Conservation (phyloP, 352 stramenopile species). For the Halophytophthora polymorphica region DNA sequence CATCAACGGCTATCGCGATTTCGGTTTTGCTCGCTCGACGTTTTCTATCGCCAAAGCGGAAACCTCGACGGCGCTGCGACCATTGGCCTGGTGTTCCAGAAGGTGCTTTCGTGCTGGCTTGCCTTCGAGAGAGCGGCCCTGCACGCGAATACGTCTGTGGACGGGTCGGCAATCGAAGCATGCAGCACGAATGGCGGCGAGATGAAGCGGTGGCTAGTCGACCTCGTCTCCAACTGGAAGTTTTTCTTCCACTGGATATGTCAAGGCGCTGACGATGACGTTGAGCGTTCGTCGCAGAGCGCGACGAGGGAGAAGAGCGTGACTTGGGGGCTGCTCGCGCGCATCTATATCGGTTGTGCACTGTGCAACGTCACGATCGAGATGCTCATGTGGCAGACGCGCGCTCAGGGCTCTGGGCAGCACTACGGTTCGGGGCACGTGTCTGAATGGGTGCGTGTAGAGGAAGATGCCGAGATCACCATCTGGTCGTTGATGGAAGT, state of each 20-base stretch:
- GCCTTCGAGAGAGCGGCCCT: constrained; percentile 31
- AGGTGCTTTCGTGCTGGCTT: constrained; percentile 43
- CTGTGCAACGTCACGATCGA: constrained; percentile 45
- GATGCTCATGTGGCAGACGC: constrained; percentile 18
- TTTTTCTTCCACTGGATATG: constrained; percentile 60
- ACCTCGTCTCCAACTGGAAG: constrained; percentile 49
- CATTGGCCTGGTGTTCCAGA: constrained; percentile 43
- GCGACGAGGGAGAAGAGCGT: constrained; percentile 14
- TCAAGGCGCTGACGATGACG: constrained; percentile 23
- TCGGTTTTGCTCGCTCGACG: constrained; percentile 35
- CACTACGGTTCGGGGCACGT: constrained; percentile 1
- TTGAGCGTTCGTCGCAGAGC: constrained; percentile 13
- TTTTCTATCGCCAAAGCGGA: constrained; percentile 50
- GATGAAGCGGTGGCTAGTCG: constrained; percentile 37
- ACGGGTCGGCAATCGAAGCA: constrained; percentile 16
- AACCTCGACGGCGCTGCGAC: constrained; percentile 40
- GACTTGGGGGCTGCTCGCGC: constrained; percentile 44
- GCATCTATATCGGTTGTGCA: constrained; percentile 46
- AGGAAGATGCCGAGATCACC: constrained; percentile 16
- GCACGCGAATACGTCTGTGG: constrained; percentile 20
- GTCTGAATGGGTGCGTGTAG: too few relatives aligned
- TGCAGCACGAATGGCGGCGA: constrained; percentile 19
- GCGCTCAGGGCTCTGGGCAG: not conserved
- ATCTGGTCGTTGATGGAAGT: constrained; percentile 55
- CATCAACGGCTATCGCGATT: constrained; percentile 23